These are phyloP conservation scores for Apophysomyces sp. DNA, from an alignment of 371 early-diverging fungal genomes.

Conservation along the genomic window DNA sequence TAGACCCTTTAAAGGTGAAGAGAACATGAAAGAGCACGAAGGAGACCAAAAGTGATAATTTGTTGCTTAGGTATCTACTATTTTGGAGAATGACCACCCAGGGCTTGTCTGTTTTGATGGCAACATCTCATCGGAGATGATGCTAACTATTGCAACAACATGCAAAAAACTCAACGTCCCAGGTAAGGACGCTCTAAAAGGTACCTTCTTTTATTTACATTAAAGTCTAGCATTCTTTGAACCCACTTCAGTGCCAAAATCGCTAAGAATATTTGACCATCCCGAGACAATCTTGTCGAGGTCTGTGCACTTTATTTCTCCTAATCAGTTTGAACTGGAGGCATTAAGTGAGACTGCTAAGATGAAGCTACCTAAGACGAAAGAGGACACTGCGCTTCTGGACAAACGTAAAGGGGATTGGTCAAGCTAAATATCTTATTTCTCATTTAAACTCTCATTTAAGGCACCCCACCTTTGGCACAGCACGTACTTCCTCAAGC, in stretches of 20 bases:
- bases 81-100: conserved; percentile 34
- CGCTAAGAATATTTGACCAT: conserved; percentile 55
- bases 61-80: conserved; percentile 24
- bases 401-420: background rate
- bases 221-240: conserved; percentile 70
- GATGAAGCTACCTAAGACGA: background rate
- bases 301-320: conserved; percentile 55
- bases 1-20: conserved; percentile 37
- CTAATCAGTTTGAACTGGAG: conserved; percentile 66
- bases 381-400: background rate
- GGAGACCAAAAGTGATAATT: background rate
- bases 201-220: background rate
- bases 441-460: too few species aligned
- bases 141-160: conserved; percentile 37
- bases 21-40: background rate
- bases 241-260: conserved; percentile 89
- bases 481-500: conserved; percentile 22
- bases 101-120: conserved; percentile 72
- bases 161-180: conserved; percentile 33
- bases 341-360: conserved; percentile 59
- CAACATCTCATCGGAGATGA: conserved; percentile 53
- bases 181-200: too few species aligned
- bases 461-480: conserved; percentile 13
- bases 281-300: conserved; percentile 8
- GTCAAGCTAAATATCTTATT: too few species aligned